These are phyloP conservation scores for Penicillium herquei DNA, from an alignment of 495 filamentous ascomycete species.

Conservation along the genomic window DNA sequence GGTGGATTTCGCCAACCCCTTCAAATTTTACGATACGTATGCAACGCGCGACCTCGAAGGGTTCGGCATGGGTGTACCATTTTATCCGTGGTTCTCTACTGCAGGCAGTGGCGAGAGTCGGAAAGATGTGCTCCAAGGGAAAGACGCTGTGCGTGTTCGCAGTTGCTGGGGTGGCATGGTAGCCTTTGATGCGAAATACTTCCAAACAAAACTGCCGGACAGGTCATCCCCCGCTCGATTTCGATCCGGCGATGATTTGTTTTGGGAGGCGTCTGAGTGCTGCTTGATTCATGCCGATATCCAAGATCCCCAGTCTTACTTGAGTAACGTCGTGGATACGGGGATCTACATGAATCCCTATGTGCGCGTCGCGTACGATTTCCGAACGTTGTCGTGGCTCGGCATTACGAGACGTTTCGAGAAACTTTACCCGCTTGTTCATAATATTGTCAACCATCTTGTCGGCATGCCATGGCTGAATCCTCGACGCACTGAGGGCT, in stretches of 20 bases:
- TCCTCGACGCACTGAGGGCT: conserved; percentile 53
- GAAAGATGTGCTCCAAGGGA: conserved; percentile 57
- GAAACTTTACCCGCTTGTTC: conserved; percentile 53
- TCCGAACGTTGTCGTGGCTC: conserved; percentile 53
- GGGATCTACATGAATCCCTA: conserved; percentile 72
- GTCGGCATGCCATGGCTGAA: conserved; percentile 56
- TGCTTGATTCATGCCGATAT: conserved; percentile 75
- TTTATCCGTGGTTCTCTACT: conserved; percentile 71
- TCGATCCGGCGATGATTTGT: conserved; percentile 60
- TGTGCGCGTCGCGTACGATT: conserved; percentile 65
- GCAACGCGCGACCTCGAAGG: conserved; percentile 74
- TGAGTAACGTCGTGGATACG: conserved; percentile 43
- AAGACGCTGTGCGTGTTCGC: conserved; percentile 68
- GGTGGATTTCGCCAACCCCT: conserved; percentile 70
- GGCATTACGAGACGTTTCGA: conserved; percentile 57
- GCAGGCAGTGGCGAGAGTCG: conserved; percentile 57
- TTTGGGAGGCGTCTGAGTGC: conserved; percentile 78
- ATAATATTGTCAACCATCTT: conserved; percentile 52
- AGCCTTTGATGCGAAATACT: conserved; percentile 69
- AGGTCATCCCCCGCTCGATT: conserved; percentile 56
- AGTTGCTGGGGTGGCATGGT: conserved; percentile 85
- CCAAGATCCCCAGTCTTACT: conserved; percentile 39
- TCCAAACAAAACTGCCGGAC: conserved; percentile 34
- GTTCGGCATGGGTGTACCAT: conserved; percentile 65
- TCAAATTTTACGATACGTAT: conserved; percentile 83